Conservation (phyloP, 2,329 filamentous ascomycete species). For the Macrophomina tecta region DNA sequence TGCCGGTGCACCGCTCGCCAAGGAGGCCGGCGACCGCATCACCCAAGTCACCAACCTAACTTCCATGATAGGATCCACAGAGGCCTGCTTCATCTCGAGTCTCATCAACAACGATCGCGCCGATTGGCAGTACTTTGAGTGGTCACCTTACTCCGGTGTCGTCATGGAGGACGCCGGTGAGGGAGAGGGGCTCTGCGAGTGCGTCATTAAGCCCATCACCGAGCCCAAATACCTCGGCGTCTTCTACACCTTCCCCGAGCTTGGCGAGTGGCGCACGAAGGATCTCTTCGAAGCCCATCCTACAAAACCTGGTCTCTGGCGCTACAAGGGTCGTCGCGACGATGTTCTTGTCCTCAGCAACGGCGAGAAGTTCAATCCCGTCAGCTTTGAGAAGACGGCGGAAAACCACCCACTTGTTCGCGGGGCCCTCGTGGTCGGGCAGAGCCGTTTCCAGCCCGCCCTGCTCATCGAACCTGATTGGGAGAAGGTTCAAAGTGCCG, state of each 20-base stretch:
- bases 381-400: slow-evolving; percentile 34
- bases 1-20: slow-evolving; percentile 32
- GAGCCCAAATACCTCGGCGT: slow-evolving; percentile 27
- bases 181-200: slow-evolving; percentile 32
- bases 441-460: slow-evolving; percentile 37
- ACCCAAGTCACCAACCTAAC: slow-evolving; percentile 33
- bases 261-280: slow-evolving; percentile 31
- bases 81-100: slow-evolving; percentile 35
- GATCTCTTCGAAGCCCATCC: slow-evolving; percentile 34
- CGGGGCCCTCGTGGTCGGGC: slow-evolving; percentile 42
- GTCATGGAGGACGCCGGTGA: slow-evolving; percentile 36
- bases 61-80: slow-evolving; percentile 36
- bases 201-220: slow-evolving; percentile 29
- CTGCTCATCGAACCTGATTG: slow-evolving; percentile 39
- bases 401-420: slow-evolving; percentile 36
- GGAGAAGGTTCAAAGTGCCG: slow-evolving; percentile 24
- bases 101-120: slow-evolving; percentile 28
- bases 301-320: slow-evolving; percentile 29
- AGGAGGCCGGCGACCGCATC: slow-evolving; percentile 32
- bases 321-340: slow-evolving; percentile 34
- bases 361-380: slow-evolving; percentile 36
- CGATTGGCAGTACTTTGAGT: slow-evolving; percentile 38
- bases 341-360: slow-evolving; percentile 34
- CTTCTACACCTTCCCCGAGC: slow-evolving; percentile 32
- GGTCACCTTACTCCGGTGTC: slow-evolving; percentile 34